A percentile compares a stretch with the other conserved stretches of the same genome.
Evolutionary conservation across 1,284 basidiomycete genomes (phyloP).

Genomic region (Malassezia obtusa): DNA sequence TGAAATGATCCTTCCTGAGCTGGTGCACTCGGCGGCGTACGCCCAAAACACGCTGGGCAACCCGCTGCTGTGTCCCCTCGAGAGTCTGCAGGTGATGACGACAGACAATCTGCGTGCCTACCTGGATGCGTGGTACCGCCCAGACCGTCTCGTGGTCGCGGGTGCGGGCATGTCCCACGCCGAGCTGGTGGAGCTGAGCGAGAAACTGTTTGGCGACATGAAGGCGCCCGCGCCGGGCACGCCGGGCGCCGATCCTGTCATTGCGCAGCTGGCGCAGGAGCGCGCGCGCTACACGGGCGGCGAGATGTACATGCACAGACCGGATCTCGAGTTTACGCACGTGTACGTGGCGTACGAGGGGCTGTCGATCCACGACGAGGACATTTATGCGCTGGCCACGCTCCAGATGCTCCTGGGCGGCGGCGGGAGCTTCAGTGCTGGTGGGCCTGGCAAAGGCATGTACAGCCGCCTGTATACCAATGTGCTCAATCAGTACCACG

Average conservation of each 20-base stretch:
- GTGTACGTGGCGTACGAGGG: constrained; percentile 89
- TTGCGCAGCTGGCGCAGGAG: constrained; percentile 48
- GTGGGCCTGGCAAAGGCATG: constrained; percentile 97
- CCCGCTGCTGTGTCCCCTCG: constrained; percentile 75
- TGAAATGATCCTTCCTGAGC: constrained; percentile 87
- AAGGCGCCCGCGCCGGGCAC: constrained; percentile 13
- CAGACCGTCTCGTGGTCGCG: constrained; percentile 86
- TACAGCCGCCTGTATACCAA: constrained; percentile 95
- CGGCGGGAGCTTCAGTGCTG: constrained; percentile 87
- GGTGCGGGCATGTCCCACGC: constrained; percentile 85
- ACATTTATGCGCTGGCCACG: constrained; percentile 86
- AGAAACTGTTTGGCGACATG: constrained; percentile 69
- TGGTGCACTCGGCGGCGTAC: constrained; percentile 79
- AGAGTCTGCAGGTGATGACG: constrained; percentile 65
- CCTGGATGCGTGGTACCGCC: constrained; percentile 75
- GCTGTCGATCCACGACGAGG: constrained; percentile 79
- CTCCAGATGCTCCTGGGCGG: constrained; percentile 92
- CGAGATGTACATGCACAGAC: constrained; percentile 56
- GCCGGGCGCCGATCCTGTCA: constrained; percentile 23
- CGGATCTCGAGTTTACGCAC: constrained; percentile 74
- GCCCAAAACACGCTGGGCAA: constrained; percentile 71
- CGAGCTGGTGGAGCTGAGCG: constrained; percentile 70
- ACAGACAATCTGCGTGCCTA: constrained; percentile 59
- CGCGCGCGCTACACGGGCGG: constrained; percentile 76
- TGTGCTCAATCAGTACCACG: constrained; percentile 85